Evolutionary conservation across 352 stramenopile genomes (phyloP).

Genomic region (Phytophthora litchii): DNA sequence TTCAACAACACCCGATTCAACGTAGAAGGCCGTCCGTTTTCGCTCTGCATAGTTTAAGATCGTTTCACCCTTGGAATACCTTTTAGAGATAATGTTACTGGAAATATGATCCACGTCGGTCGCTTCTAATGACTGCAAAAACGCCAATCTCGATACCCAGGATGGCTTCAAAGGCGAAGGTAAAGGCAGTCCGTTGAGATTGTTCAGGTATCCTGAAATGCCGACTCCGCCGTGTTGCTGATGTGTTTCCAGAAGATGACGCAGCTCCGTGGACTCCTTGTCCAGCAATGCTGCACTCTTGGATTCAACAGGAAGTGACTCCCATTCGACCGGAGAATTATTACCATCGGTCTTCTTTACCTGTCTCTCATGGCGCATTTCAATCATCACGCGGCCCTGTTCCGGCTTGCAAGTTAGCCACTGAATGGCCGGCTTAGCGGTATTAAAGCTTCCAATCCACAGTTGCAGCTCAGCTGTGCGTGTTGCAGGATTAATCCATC

Average conservation of each 20-base stretch:
- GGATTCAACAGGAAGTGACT: constrained; percentile 33
- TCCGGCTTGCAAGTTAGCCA: constrained; percentile 36
- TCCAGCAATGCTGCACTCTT: constrained; percentile 54
- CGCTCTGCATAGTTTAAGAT: constrained; percentile 61
- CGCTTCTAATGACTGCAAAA: constrained; percentile 15
- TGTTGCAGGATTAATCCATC: constrained; percentile 60
- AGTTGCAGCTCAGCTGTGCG: constrained; percentile 48
- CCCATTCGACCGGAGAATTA: constrained; percentile 23
- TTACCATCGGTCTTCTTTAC: constrained; percentile 14
- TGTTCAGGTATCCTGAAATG: constrained; percentile 57
- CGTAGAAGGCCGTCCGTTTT: constrained; percentile 46
- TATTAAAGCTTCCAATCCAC: constrained; percentile 74
- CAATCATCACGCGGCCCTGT: constrained; percentile 22
- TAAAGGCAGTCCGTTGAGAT: constrained; percentile 5
- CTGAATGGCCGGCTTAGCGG: constrained; percentile 57
- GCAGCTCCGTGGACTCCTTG: constrained; percentile 51
- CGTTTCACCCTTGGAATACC: constrained; percentile 32
- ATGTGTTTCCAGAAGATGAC: constrained; percentile 32
- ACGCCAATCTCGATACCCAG: constrained; percentile 36
- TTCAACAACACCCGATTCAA: constrained; percentile 49
- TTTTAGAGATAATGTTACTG: constrained; percentile 20
- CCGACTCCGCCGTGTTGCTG: constrained; percentile 28
- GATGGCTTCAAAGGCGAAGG: neutral
- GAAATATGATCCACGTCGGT: constrained; percentile 15
- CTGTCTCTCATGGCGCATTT: constrained; percentile 38